Base-by-base conservation (phyloP, 768 basidiomycete species). In the Boletus vermiculosoides region DNA sequence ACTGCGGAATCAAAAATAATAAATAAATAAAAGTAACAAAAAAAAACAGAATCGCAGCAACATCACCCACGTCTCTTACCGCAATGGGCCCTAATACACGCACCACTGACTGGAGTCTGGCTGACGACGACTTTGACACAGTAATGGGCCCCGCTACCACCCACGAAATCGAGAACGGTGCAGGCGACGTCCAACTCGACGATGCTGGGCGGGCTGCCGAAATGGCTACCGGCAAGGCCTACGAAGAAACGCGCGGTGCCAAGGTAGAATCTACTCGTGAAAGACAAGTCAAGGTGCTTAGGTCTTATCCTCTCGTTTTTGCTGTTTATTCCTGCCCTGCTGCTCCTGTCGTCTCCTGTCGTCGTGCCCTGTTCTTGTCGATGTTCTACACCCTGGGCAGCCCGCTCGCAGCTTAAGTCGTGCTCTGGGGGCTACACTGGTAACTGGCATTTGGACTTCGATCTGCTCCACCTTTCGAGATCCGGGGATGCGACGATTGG, bases 241-340 rank as follows among this genome's bases (percentile, higher is more conserved):
- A 45, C 65, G 83, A 84, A 68, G 82, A 80, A 65, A 68, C 76
- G 65, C 79, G 78, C 62, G 76, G 77, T 63, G 51, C 48, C 58
- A 65, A 78, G 69, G 71, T 75, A 64, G 81, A 82, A 56, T 67
- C 75, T 69, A 46, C 63, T 63, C 84, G 86, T 67, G 87, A 90
- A 78, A 89, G 87, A 80, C 86, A 86, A 78, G 78, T 84, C 80
- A 90, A 90, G 88, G 88, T 90, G 88, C 88, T 88, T 90, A 87
- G 83, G 81, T 86, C 80, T 80, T 74, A 76, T 80, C 73, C 66
- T 69, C 69, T 76, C 54, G 58, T 70, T 69, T 64, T 66, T 73
- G 60, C 58, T 64, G 25, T 66, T 57, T 57, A 34, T 72, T 60
- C 60, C 54, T 60, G 52, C 61, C 55, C 64, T 70, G 58, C 60